Evolutionary conservation across 225 moss, liverwort and hornwort genomes (phyloP).

Genomic region (Climacium dendroides): DNA sequence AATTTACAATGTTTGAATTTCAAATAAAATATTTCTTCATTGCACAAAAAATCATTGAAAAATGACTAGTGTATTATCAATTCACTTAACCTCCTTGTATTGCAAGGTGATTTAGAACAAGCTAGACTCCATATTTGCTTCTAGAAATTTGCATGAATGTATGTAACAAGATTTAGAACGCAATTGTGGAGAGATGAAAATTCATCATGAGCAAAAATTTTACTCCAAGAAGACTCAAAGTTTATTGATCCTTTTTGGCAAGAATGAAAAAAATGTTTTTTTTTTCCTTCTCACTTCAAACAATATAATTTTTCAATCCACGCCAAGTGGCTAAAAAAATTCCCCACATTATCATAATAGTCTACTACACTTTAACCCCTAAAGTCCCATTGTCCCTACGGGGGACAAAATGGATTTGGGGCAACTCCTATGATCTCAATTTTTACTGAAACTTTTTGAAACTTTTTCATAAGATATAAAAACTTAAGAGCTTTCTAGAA

Average conservation of each 20-base stretch:
- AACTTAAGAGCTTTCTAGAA: no score
- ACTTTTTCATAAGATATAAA: no score
- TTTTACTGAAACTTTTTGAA: no score
- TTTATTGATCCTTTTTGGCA: rapidly evolving
- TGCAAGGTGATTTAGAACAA: rapidly evolving
- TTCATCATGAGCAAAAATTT: neutral
- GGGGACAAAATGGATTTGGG: no score
- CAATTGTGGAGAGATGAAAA: rapidly evolving
- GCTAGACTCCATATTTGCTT: neutral
- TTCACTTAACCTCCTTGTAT: neutral
- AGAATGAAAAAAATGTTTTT: neutral
- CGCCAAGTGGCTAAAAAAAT: neutral
- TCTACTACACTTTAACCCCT: neutral
- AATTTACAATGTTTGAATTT: rapidly evolving
- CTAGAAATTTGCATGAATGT: rapidly evolving
- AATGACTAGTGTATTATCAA: neutral
- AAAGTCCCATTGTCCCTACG: no score
- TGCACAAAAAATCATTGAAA: neutral
- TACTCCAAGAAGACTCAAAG: neutral
- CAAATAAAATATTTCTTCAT: rapidly evolving
- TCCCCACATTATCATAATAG: neutral
- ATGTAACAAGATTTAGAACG: neutral
- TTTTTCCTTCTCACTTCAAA: neutral
- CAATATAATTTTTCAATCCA: neutral
- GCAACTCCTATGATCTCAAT: no score